Percentiles rank a stretch among this genome's conserved stretches.
These are phyloP conservation scores for Rosa chinensis DNA, from an alignment of 306 rosid species.

Conservation along the genomic window DNA sequence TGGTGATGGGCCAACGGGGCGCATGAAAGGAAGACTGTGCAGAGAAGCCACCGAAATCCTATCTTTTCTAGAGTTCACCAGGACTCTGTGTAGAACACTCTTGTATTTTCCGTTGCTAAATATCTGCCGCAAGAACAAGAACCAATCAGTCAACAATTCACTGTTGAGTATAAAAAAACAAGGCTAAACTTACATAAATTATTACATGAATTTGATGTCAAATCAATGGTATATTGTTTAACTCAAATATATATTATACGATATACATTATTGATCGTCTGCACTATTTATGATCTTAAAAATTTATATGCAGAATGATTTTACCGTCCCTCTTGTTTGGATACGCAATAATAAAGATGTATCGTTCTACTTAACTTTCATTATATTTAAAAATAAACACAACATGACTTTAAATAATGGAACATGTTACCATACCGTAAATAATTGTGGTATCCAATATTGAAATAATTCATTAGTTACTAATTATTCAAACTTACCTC, in stretches of 20 bases:
- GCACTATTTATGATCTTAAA: too few species aligned
- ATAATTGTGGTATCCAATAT: neutral
- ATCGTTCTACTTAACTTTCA: neutral
- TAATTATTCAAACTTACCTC: conserved; percentile 48
- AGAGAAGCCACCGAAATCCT: conserved; percentile 75
- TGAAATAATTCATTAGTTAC: neutral
- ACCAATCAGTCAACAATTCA: neutral
- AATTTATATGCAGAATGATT: too few species aligned
- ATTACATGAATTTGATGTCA: too few species aligned
- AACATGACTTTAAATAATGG: too few species aligned
- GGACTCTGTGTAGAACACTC: conserved; percentile 81
- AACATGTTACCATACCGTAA: too few species aligned
- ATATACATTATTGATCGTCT: too few species aligned
- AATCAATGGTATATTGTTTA: too few species aligned
- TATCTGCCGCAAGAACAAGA: conserved; percentile 47
- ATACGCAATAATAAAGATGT: neutral
- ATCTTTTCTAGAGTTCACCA: conserved; percentile 50
- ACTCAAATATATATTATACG: too few species aligned
- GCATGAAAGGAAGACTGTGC: conserved; percentile 55
- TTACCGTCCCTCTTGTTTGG: too few species aligned
- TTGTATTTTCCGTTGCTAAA: conserved; percentile 87
- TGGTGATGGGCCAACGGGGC: conserved; percentile 52
- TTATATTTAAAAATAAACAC: too few species aligned
- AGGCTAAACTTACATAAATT: neutral
- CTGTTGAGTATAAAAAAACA: neutral